Percentiles rank a stretch among this genome's conserved stretches.
Evolutionary conservation across 2,329 filamentous ascomycete genomes (phyloP).

Genomic region (Geosmithia morbida): DNA sequence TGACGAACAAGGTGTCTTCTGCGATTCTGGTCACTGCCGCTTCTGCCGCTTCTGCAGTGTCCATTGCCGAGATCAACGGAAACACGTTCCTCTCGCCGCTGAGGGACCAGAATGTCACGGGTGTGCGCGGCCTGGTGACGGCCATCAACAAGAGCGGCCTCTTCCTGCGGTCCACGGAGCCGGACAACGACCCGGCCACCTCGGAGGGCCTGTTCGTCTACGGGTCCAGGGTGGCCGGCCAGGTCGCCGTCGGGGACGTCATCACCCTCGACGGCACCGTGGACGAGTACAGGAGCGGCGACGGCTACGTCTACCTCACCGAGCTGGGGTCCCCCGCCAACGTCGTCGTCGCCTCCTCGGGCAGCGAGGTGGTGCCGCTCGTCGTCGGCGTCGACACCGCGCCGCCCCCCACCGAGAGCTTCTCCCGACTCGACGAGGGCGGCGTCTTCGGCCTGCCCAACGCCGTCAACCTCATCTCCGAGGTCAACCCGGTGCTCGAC

Average conservation of each 20-base stretch:
- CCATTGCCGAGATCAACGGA: constrained; percentile 52
- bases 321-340: constrained; percentile 43
- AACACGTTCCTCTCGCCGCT: constrained; percentile 48
- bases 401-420: constrained; percentile 46
- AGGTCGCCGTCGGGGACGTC: constrained; percentile 46
- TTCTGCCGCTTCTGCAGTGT: constrained; percentile 21
- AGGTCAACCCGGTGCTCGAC: constrained; percentile 43
- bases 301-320: constrained; percentile 47
- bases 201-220: constrained; percentile 52
- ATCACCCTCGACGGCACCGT: constrained; percentile 46
- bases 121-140: constrained; percentile 49
- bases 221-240: constrained; percentile 18
- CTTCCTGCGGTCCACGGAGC: constrained; percentile 45
- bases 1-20: not conserved
- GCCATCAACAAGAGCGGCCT: constrained; percentile 48
- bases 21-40: constrained; percentile 10
- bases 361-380: constrained; percentile 38
- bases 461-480: constrained; percentile 41
- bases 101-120: constrained; percentile 37
- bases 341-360: constrained; percentile 35
- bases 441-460: constrained; percentile 53
- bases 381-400: constrained; percentile 43
- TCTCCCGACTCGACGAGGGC: constrained; percentile 46
- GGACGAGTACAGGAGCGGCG: constrained; percentile 35
- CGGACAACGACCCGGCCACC: constrained; percentile 38